These are phyloP conservation scores for Royoungia palumana DNA, from an alignment of 768 basidiomycete species.

Conservation along the genomic window DNA sequence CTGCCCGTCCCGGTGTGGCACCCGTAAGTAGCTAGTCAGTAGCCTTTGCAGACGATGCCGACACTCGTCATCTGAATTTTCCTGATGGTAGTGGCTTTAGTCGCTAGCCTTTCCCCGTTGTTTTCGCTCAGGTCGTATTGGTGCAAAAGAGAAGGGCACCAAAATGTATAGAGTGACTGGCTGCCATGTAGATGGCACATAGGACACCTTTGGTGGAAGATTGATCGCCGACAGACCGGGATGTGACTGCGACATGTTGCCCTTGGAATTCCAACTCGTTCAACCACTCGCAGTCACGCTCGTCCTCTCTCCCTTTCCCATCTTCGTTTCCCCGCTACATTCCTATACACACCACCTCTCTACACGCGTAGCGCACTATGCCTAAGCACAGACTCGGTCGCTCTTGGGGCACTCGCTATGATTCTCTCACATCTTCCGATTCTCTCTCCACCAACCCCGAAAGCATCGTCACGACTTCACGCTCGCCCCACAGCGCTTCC, in stretches of 20 bases:
- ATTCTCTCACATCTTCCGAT: slow-evolving; percentile 54
- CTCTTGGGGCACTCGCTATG: slow-evolving; percentile 72
- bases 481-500: slow-evolving; percentile 14
- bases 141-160: slow-evolving; percentile 28
- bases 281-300: slow-evolving; percentile 8
- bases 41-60: slow-evolving; percentile 8
- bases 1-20: background rate
- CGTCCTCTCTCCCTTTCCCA: background rate
- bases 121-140: slow-evolving; percentile 19
- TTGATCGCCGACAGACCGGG: slow-evolving; percentile 20
- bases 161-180: slow-evolving; percentile 25
- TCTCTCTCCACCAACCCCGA: slow-evolving; percentile 40
- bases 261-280: slow-evolving; percentile 22
- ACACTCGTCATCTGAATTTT: background rate
- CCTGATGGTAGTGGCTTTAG: slow-evolving; percentile 14
- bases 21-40: slow-evolving; percentile 20
- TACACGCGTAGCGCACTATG: slow-evolving; percentile 36
- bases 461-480: slow-evolving; percentile 5
- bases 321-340: slow-evolving; percentile 12
- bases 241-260: slow-evolving; percentile 19
- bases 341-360: slow-evolving; percentile 13
- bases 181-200: slow-evolving; percentile 8
- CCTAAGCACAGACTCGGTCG: slow-evolving; percentile 44
- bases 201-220: slow-evolving; percentile 26
- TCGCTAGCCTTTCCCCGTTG: slow-evolving; percentile 20